Conservation (phyloP, 208 protist genomes). For the Crithidia fasciculata region DNA sequence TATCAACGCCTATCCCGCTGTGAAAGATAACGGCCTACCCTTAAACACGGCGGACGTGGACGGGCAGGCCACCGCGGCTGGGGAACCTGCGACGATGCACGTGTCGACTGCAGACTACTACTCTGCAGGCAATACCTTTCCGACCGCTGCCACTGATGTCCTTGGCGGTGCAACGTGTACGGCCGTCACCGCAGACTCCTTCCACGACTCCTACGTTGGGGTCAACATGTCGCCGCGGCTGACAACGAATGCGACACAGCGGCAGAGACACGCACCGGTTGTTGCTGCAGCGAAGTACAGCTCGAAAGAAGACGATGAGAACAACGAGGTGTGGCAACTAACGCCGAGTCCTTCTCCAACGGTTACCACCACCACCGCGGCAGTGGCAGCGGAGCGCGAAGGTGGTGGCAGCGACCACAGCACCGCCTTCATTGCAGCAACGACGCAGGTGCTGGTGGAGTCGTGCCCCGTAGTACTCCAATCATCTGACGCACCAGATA, state of each 20-base stretch:
- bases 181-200: background rate
- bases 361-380: too few relatives aligned
- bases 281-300: too few relatives aligned
- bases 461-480: slow-evolving; percentile 9
- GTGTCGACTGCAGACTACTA: slow-evolving; percentile 25
- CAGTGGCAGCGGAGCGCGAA: too few relatives aligned
- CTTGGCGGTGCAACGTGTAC: background rate
- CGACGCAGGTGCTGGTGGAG: slow-evolving; percentile 30
- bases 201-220: background rate
- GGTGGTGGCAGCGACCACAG: too few relatives aligned
- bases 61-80: background rate
- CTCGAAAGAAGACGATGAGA: too few relatives aligned
- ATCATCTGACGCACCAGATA: background rate
- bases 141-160: too few relatives aligned
- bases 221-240: slow-evolving; percentile 26
- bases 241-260: slow-evolving; percentile 28
- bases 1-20: background rate
- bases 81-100: slow-evolving; percentile 2
- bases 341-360: background rate
- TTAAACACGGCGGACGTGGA: slow-evolving; percentile 29
- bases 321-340: background rate
- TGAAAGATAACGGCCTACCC: background rate
- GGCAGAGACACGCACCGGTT: background rate
- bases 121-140: background rate
- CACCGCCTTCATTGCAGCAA: background rate